Evolutionary conservation across 2,329 filamentous ascomycete species (phyloP), one percentile per base, ranked within the genome.

Genomic region (Aureobasidium pullulans): DNA sequence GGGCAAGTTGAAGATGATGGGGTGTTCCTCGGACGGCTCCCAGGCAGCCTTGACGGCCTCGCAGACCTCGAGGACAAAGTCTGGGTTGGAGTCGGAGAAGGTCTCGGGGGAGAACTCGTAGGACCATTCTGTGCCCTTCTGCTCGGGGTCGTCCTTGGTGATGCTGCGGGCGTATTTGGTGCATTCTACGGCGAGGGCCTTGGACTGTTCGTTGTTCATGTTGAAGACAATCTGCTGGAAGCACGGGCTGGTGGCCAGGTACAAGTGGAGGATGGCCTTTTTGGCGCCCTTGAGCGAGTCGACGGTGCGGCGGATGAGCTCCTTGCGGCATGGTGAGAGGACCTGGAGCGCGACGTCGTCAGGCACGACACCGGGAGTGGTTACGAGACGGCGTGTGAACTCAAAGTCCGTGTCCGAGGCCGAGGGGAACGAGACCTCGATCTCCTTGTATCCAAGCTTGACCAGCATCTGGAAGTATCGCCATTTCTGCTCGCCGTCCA

Each of bases 401-500:
- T 96, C 90, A 78, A 92, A 97, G 77, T 97, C 94, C 69, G 89
- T 96, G 71, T 96, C 88, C 40, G 91, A 96, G 13, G 93, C 91
- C 0, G 91, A 96, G 52, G 93, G 93, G 76, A 96, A 97, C 4
- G 92, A 94, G 19, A 96, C 88, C 72, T 97, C 93, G 65, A 97
- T 96, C 76, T 97, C 93, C 77, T 96, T 97, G 81, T 95, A 97
- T 67, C 94, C 93, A 52, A 96, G 81, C 62, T 93, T 85, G 68
- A 87, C 84, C 57, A 97, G 84, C 90, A 96, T 95, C 76, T 92
- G 86, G 80, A 97, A 97, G 81, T 92, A 97, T 62, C 81, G 80
- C 84, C 88, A 94, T 77, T 97, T 97, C 79, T 96, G 91, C 50
- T 96, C 90, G 66, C 90, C 90, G 70, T 90, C 94, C 92, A 97